Conservation (phyloP, 2,329 filamentous ascomycete species). For the Talaromyces verruculosus region DNA sequence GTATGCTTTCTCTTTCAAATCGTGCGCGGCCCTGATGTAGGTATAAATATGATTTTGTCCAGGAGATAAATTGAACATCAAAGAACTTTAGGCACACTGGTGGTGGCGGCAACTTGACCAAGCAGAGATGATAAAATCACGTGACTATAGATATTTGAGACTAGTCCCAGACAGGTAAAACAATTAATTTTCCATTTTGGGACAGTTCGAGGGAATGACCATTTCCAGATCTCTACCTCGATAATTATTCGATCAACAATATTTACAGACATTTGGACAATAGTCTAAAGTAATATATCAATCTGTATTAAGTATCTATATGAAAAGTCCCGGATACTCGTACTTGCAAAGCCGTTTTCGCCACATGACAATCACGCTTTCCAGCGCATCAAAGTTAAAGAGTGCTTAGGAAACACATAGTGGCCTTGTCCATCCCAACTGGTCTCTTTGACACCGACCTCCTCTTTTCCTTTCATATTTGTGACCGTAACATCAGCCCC, state of each 20-base stretch:
- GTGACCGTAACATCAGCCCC: conserved; percentile 57
- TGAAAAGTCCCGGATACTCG: not conserved
- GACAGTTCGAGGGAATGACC: not conserved
- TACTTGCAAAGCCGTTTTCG: not conserved
- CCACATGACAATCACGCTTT: conserved; percentile 31
- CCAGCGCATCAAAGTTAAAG: conserved; percentile 66
- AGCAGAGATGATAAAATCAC: not conserved
- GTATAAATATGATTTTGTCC: not conserved
- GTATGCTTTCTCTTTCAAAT: not conserved
- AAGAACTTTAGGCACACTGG: not conserved
- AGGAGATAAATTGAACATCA: not conserved
- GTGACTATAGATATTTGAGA: not conserved
- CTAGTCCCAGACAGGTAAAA: not conserved
- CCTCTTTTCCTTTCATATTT: conserved; percentile 63
- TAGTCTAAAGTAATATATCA: too few relatives aligned
- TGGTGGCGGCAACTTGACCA: conserved; percentile 4
- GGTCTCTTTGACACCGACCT: conserved; percentile 61
- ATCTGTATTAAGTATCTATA: not conserved
- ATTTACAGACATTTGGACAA: not conserved
- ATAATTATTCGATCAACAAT: not conserved
- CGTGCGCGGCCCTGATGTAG: not conserved
- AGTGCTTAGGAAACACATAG: conserved; percentile 68
- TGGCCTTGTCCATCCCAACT: conserved; percentile 63
- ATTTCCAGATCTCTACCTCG: not conserved
- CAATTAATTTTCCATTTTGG: not conserved